A percentile compares a stretch with the other conserved stretches of the same genome.
Conservation (phyloP, 768 basidiomycete genomes). For the Lactarius sp. region DNA sequence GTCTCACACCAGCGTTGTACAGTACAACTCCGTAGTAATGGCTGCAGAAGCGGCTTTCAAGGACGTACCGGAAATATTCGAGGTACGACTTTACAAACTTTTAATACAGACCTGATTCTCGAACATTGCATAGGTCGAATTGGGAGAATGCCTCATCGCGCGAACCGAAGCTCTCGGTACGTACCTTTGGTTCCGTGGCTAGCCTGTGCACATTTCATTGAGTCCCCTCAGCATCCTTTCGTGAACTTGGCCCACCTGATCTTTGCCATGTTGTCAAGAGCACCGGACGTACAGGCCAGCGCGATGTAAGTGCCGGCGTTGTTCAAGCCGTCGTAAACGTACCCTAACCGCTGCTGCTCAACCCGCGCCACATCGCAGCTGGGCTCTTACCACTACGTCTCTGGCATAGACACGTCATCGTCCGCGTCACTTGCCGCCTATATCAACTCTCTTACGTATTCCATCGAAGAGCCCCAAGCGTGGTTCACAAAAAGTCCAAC, state of each 20-base stretch:
- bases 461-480: conserved; percentile 82
- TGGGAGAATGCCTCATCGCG: conserved; percentile 84
- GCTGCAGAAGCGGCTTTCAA: conserved; percentile 70
- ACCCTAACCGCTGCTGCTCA: conserved; percentile 15
- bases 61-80: conserved; percentile 95
- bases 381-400: conserved; percentile 96
- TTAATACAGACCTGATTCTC: neutral
- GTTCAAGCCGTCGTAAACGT: neutral
- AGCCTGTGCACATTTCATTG: conserved; percentile 5
- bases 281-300: conserved; percentile 73
- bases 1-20: conserved; percentile 16
- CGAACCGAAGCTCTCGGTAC: conserved; percentile 88
- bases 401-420: conserved; percentile 97
- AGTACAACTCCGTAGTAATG: neutral
- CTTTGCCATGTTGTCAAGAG: conserved; percentile 94
- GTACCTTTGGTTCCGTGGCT: conserved; percentile 31
- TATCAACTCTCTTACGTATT: conserved; percentile 96
- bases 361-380: conserved; percentile 43
- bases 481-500: conserved; percentile 85
- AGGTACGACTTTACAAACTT: conserved; percentile 46
- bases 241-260: conserved; percentile 97
- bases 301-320: conserved; percentile 63
- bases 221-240: conserved; percentile 70
- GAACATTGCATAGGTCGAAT: conserved; percentile 58
- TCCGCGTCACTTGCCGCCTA: conserved; percentile 97